Evolutionary conservation across 129 eudicot species (phyloP).

Genomic region (Scalesia atractyloides): DNA sequence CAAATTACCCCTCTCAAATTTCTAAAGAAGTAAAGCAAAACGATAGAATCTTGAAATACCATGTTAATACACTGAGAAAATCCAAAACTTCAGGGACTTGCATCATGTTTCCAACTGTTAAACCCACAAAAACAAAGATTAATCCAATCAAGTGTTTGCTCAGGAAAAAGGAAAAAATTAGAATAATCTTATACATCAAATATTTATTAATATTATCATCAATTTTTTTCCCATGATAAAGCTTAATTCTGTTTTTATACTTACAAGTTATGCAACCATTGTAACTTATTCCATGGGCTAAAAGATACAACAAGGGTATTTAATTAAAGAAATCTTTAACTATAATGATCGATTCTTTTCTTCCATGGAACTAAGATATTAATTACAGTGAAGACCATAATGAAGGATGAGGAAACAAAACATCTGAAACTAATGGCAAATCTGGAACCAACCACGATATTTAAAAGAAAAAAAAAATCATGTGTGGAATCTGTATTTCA

Average conservation of each 20-base stretch:
- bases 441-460: slow-evolving; percentile 24
- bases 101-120: slow-evolving; percentile 59
- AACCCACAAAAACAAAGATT: slow-evolving; percentile 64
- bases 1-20: too few relatives aligned
- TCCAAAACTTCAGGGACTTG: slow-evolving; percentile 70
- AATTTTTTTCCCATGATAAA: too few relatives aligned
- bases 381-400: too few relatives aligned
- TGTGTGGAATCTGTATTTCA: too few relatives aligned
- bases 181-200: background rate
- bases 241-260: too few relatives aligned
- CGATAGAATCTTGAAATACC: slow-evolving; percentile 48
- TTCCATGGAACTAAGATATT: too few relatives aligned
- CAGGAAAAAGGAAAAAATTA: slow-evolving; percentile 32
- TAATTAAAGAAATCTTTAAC: background rate
- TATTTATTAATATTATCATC: background rate
- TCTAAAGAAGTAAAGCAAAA: too few relatives aligned
- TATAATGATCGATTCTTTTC: background rate
- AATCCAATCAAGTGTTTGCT: slow-evolving; percentile 94
- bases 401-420: too few relatives aligned
- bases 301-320: background rate
- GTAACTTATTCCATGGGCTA: slow-evolving; percentile 8
- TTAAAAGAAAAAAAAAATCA: slow-evolving; percentile 1
- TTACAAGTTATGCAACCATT: slow-evolving; percentile 10
- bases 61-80: slow-evolving; percentile 61
- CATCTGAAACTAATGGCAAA: slow-evolving; percentile 46